Base-by-base conservation (phyloP, 2,329 filamentous ascomycete species). In the Colletotrichum sp. region DNA sequence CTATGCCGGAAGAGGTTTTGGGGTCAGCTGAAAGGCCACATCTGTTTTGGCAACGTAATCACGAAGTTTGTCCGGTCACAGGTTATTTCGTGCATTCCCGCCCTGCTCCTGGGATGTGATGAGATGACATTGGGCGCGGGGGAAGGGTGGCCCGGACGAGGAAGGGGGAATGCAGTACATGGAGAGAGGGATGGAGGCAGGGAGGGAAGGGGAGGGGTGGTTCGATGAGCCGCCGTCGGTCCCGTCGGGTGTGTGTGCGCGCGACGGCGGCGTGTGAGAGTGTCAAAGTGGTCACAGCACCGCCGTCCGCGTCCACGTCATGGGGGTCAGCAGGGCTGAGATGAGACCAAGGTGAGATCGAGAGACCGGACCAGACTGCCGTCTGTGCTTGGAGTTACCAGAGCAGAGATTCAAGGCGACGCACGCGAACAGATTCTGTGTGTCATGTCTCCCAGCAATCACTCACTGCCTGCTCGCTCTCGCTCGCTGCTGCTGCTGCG, bases 1-100 rank as follows among this genome's bases (percentile, higher is more conserved):
- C 88, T 89, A 75, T 6, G 39, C 26, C 26, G 5, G 32, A 26
- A 28, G 64, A n/a, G 28, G 16, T 44, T 44, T 24, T 15, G n/a
- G 59, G 59, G 74, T 69, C 63, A 75, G 72, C 69, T 49, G 39
- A 67, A 67, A 44, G 36, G 36, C 36, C 16, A 44, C 16, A 1
- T 39, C 18, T 21, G 18, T 30, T 28, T 55, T 34, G 26, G 28
- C 18, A 62, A 62, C 28, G 24, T 39, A 64, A 39, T 64, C n/a
- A 16, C 12, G 32, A 24, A 69, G 64, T 66, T 66, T 66, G 62
- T 57, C 62, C 28, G 10, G 59, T 70, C 71, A 60, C 28, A 63
- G 32, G 13, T 28, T 18, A 59, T 59, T 59, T 44, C 32, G 49
- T 64, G 69, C 55, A 44, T 63, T 21, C 69, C 69, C 30, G 49